These are phyloP conservation scores for Cladobotryum mycophilum DNA, from an alignment of 2,329 filamentous ascomycete genomes.

Conservation along the genomic window DNA sequence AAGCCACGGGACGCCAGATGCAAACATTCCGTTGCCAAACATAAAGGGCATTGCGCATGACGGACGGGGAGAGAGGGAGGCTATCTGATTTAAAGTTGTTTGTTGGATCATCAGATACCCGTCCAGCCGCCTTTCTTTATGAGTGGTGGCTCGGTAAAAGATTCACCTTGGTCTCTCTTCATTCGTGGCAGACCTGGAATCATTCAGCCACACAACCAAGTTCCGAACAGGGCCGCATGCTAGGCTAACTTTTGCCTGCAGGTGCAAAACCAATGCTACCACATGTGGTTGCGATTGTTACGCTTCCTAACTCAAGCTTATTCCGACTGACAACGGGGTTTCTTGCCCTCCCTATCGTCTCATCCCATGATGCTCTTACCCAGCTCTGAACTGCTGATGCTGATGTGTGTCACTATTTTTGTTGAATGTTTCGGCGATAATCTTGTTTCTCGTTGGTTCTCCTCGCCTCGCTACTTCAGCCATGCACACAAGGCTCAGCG, in stretches of 20 bases:
- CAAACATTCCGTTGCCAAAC: constrained; percentile 7
- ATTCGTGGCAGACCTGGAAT: too few relatives aligned
- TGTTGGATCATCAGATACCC: too few relatives aligned
- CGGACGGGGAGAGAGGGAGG: too few relatives aligned
- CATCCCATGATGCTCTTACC: not conserved
- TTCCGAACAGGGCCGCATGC: not conserved
- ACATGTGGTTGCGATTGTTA: not conserved
- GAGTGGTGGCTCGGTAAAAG: too few relatives aligned
- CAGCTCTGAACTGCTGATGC: too few relatives aligned
- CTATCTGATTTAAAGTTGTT: too few relatives aligned
- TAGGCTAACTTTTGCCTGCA: not conserved
- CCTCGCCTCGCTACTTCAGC: too few relatives aligned
- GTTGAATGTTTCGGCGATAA: not conserved
- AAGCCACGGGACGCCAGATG: not conserved
- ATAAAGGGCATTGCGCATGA: not conserved
- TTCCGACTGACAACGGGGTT: not conserved
- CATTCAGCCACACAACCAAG: too few relatives aligned
- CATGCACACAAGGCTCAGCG: too few relatives aligned
- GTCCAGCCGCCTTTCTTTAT: too few relatives aligned
- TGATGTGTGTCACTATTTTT: not conserved
- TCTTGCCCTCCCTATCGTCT: not conserved
- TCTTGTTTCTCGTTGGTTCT: not conserved
- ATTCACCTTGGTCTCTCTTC: too few relatives aligned
- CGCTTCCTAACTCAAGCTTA: not conserved
- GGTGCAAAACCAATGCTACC: not conserved